Evolutionary conservation across 2,329 filamentous ascomycete genomes (phyloP), one percentile per base, ranked within the genome.

Genomic region (Aspergillus tubingensis): DNA sequence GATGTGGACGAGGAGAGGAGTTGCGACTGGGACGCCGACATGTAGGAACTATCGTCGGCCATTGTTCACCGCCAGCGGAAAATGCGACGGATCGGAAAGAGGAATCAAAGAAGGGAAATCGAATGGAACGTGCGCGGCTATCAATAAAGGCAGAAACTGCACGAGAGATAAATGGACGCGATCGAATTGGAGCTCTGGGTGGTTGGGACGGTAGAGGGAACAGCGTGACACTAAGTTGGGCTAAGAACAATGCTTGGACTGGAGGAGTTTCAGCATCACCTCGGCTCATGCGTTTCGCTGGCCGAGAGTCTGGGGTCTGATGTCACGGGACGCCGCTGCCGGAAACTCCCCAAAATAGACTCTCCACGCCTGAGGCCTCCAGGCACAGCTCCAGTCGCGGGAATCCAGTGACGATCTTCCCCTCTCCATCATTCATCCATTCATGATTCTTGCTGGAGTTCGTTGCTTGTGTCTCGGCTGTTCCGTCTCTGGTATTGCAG

Each of bases 1-100:
- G 88, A 86, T 68, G 91, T 86, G 62, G 91, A 91, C 59, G 86
- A 85, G 44, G 88, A 86, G 62, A 88, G 80, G 39, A 44, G 53
- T 70, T 85, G 83, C 65, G 87, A 85, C 69, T 72, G 70, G 17
- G 76, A 76, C 19, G 71, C 67, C 47, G 76, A 75, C 65, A 73
- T 68, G 59, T 65, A 59, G 51, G 65, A 64, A 48, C 60, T 57
- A 59, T 70, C 70, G 67, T 75, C 72, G 62, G 70, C 64, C 72
- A 76, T 74, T 68, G 66, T 69, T 66, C 62, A 65, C 61, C 64
- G 61, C 61, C 59, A 63, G 58, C 58, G 58, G 56, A 62, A 10
- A 57, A 62, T 65, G 59, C 57, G 61, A 60, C 41, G 52, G 47
- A 49, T 48, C 17, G 53, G 41, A 41, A 55, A 57, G 55, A 49